Evolutionary conservation across 148 eudicot species (phyloP), one percentile per base, ranked within the genome.

Genomic region (Chenopodium suecicum): DNA sequence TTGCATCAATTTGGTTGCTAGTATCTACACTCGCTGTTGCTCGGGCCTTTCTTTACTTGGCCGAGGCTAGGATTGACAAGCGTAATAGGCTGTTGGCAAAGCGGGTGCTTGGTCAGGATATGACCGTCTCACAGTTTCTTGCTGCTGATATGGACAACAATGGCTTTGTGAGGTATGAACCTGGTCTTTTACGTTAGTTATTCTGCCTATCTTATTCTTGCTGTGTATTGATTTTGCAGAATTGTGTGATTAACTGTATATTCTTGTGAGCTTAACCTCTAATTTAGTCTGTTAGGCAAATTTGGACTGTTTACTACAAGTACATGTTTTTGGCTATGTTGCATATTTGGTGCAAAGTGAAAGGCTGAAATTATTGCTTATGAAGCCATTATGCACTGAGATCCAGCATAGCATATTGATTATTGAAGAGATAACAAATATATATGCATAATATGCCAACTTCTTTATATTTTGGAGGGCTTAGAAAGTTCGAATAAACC

Each of bases 21-120:
- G 97, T 96, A 46, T 93, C 98, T 2, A 96, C 99, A 22, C 91
- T 96, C 68, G 98, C 95, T 65, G 99, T 96, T 84, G 99, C 99
- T 37, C 87, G 99, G 81, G 99, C 99, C 2, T 96, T 96, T 86
- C 94, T 96, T 65, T 96, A 89, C 85, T 89, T 96, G 91, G 92
- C 99, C 9, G 99, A 96, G 92, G 92, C 93, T 77, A 91, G 99
- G 87, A 92, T 96, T 44, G 98, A 96, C 77, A 96, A 92, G 86
- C 79, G 99, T 86, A 90, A 96, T 44, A 86, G 99, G 87, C 86
- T 67, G 84, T 82, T 96, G 88, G 94, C 94, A 1, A 92, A 96
- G 80, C 91, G 93, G 92, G 98, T 94, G 85, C 99, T 96, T 76
- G 95, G 92, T 68, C 94, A 92, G 82, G 92, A 90, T 78, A 83